phyloP scores from a whole-genome alignment of 768 basidiomycete species.

The Gautieria morchelliformis region DNA sequence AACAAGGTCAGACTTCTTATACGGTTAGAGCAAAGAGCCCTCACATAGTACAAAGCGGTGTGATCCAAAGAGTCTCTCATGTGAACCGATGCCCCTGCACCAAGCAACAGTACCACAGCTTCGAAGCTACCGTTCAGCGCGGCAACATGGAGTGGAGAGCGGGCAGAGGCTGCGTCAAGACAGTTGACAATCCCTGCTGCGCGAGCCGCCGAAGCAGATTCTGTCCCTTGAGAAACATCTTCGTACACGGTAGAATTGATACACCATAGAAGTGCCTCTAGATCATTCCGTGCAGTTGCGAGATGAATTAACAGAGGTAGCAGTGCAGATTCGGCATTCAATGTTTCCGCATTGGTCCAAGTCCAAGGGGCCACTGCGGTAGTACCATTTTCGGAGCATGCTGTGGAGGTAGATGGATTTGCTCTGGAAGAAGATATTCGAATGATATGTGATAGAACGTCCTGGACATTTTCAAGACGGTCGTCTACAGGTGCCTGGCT shows the following conservation, averaged over 20 bases:
- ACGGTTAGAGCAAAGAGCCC: background rate
- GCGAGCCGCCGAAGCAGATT: slow-evolving; percentile 25
- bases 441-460: slow-evolving; percentile 57
- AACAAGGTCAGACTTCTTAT: background rate
- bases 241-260: slow-evolving; percentile 22
- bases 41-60: slow-evolving; percentile 74
- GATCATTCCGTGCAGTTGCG: slow-evolving; percentile 63
- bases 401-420: slow-evolving; percentile 24
- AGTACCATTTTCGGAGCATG: slow-evolving; percentile 28
- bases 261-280: slow-evolving; percentile 53
- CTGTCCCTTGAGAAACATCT: slow-evolving; percentile 8
- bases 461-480: slow-evolving; percentile 52
- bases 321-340: slow-evolving; percentile 57
- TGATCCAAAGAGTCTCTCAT: slow-evolving; percentile 72
- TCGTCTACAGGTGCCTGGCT: slow-evolving; percentile 29
- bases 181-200: slow-evolving; percentile 68
- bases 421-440: slow-evolving; percentile 41
- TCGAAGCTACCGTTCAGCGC: slow-evolving; percentile 52
- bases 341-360: slow-evolving; percentile 68
- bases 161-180: slow-evolving; percentile 58
- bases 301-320: slow-evolving; percentile 74
- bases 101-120: slow-evolving; percentile 41
- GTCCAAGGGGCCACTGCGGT: slow-evolving; percentile 58
- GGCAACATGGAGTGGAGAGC: slow-evolving; percentile 72
- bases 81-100: slow-evolving; percentile 75